Percentiles rank a stretch among this genome's conserved stretches.
These are phyloP conservation scores for Diaporthe sp. DNA, from an alignment of 2,329 filamentous ascomycete species.

Conservation along the genomic window DNA sequence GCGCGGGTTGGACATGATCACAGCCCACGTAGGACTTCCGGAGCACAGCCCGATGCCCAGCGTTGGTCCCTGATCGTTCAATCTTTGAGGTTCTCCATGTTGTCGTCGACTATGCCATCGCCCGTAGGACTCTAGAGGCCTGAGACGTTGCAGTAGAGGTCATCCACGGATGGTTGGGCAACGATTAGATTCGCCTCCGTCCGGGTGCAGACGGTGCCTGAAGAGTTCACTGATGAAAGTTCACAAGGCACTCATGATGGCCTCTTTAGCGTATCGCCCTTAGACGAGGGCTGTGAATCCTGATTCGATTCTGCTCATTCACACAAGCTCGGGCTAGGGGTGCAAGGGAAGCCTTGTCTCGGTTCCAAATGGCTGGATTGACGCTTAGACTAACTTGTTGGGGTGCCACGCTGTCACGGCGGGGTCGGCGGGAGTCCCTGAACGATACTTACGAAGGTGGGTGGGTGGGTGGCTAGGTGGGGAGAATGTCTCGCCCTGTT, in stretches of 20 bases:
- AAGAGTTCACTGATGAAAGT: conserved; percentile 17
- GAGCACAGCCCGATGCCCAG: conserved; percentile 24
- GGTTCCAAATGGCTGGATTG: conserved; percentile 30
- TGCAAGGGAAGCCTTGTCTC: conserved; percentile 10
- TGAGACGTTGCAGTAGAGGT: background rate
- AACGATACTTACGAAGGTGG: conserved; percentile 4
- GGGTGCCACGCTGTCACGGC: conserved; percentile 24
- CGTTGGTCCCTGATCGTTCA: background rate
- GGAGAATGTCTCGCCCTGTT: conserved; percentile 6
- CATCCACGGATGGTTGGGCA: conserved; percentile 1
- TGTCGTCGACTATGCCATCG: background rate
- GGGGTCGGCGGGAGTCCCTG: conserved; percentile 26
- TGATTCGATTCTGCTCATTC: conserved; percentile 14
- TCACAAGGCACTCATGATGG: background rate
- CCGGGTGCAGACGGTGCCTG: background rate
- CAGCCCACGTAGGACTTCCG: conserved; percentile 24
- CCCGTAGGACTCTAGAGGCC: background rate
- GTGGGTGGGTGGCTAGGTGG: conserved; percentile 14
- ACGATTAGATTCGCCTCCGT: background rate
- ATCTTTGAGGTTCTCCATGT: background rate
- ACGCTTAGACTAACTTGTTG: conserved; percentile 3
- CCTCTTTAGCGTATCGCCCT: background rate
- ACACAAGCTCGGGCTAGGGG: conserved; percentile 3
- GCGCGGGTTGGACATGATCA: background rate
- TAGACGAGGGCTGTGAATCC: background rate